phyloP scores from a whole-genome alignment of 202 grass and related monocot genomes.

The Elaeis oleifera region DNA sequence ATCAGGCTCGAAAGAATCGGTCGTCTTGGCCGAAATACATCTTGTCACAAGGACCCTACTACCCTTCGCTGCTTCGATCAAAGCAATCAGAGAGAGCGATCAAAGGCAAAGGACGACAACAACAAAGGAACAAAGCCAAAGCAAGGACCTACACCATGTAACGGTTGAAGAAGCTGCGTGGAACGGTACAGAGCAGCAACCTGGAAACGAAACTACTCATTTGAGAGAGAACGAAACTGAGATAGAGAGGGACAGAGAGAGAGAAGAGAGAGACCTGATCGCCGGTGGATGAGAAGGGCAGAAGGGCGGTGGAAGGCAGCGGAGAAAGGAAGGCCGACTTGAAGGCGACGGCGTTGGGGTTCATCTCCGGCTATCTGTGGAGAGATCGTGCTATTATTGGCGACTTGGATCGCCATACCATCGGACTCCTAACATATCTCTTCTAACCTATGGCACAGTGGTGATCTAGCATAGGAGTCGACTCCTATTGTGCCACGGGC shows the following conservation, averaged over 20 bases:
- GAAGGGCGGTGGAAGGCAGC: slow-evolving; percentile 7
- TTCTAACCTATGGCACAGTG: too few species aligned
- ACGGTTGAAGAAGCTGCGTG: not conserved
- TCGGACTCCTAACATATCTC: too few species aligned
- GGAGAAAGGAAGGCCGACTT: not conserved
- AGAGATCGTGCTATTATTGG: too few species aligned
- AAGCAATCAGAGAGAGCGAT: slow-evolving; percentile 8
- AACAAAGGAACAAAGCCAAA: not conserved
- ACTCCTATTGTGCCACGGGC: too few species aligned
- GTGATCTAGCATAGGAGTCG: too few species aligned
- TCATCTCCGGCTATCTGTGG: too few species aligned
- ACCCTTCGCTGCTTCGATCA: slow-evolving; percentile 31
- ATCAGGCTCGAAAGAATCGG: slow-evolving; percentile 43
- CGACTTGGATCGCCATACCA: too few species aligned
- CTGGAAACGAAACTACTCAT: not conserved
- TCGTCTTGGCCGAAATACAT: slow-evolving; percentile 14
- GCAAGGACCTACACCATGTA: not conserved
- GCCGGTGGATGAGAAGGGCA: not conserved
- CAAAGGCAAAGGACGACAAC: not conserved
- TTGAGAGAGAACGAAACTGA: not conserved
- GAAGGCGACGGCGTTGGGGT: too few species aligned
- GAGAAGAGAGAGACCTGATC: not conserved
- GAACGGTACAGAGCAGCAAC: slow-evolving; percentile 2
- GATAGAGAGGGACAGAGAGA: too few species aligned
- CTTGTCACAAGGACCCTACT: slow-evolving; percentile 15